Evolutionary conservation across 139 green algal species (phyloP), one percentile per base, ranked within the genome.

Genomic region (Chlorella sp.): DNA sequence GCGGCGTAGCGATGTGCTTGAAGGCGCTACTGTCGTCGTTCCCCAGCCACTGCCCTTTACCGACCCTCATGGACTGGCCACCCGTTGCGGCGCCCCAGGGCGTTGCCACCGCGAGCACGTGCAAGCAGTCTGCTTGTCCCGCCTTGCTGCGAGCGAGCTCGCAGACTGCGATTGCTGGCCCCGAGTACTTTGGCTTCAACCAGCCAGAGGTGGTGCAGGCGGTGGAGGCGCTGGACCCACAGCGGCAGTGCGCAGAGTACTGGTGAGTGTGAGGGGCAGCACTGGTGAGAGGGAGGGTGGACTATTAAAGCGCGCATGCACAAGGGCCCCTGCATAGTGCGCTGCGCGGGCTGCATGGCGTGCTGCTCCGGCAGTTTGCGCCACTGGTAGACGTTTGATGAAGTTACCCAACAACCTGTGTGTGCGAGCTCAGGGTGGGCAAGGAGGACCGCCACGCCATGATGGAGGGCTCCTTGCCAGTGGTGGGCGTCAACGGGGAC

Each of bases 101-200:
- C n/a, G n/a, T n/a, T n/a, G n/a, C n/a, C n/a, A n/a, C n/a, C n/a
- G n/a, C n/a, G n/a, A n/a, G n/a, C n/a, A n/a, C n/a, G n/a, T n/a
- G n/a, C n/a, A n/a, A n/a, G n/a, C n/a, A n/a, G n/a, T n/a, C n/a
- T n/a, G n/a, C n/a, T n/a, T n/a, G n/a, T n/a, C n/a, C n/a, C n/a
- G n/a, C n/a, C n/a, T 10, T 55, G 42, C 17, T 55, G 42, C 42
- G 17, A 55, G 42, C 10, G 10, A 55, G 10, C 42, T 55, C n/a
- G 42, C 42, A 55, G 82, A 97, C 93, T 27, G 93, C 92, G 69
- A 96, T 97, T 35, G 91, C 93, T 0, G 93, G 93, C 0, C 90
- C 93, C n/a, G 93, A 97, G 74, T 97, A 96, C 84, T 97, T 97
- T 88, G 93, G 93, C 5, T 77, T 97, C 49, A 95, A 94, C 75